Conservation (phyloP, 1,139 yeast species). For the Hyphopichia khmerensis region DNA sequence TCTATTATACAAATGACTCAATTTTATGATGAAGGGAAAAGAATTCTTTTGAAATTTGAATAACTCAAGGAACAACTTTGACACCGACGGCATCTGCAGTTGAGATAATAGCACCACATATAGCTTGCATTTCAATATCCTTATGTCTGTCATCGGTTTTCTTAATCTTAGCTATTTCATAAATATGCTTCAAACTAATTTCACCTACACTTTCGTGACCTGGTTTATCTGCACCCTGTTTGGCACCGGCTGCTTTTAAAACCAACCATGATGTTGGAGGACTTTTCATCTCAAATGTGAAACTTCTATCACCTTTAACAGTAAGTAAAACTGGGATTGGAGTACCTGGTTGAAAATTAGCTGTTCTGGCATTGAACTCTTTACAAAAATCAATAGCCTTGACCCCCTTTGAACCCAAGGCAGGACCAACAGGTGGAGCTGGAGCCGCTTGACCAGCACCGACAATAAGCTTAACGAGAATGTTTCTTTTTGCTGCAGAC, state of each 20-base stretch:
- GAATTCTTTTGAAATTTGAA: not conserved
- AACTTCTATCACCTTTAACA: slow-evolving; percentile 90
- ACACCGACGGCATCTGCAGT: slow-evolving; percentile 90
- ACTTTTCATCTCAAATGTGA: slow-evolving; percentile 80
- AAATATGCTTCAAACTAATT: slow-evolving; percentile 82
- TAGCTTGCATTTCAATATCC: slow-evolving; percentile 65
- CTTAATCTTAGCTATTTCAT: slow-evolving; percentile 93
- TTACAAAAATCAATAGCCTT: slow-evolving; percentile 98
- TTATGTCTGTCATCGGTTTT: slow-evolving; percentile 82
- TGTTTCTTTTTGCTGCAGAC: slow-evolving; percentile 36
- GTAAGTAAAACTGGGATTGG: slow-evolving; percentile 87
- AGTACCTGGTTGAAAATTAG: slow-evolving; percentile 76
- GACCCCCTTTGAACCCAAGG: slow-evolving; percentile 96
- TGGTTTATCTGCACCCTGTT: slow-evolving; percentile 72
- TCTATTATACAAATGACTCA: not conserved
- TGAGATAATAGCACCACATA: slow-evolving; percentile 80
- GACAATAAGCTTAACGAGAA: slow-evolving; percentile 83
- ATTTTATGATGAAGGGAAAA: too few relatives aligned
- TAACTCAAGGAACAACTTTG: slow-evolving; percentile 61
- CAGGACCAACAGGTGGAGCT: slow-evolving; percentile 99
- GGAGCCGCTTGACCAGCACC: slow-evolving; percentile 99
- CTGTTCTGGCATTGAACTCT: slow-evolving; percentile 96
- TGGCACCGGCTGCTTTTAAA: slow-evolving; percentile 79
- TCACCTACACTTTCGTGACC: slow-evolving; percentile 58
- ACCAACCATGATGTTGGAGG: slow-evolving; percentile 92